Conservation (phyloP, 2,329 filamentous ascomycete genomes). For the Penicillium nordicum region DNA sequence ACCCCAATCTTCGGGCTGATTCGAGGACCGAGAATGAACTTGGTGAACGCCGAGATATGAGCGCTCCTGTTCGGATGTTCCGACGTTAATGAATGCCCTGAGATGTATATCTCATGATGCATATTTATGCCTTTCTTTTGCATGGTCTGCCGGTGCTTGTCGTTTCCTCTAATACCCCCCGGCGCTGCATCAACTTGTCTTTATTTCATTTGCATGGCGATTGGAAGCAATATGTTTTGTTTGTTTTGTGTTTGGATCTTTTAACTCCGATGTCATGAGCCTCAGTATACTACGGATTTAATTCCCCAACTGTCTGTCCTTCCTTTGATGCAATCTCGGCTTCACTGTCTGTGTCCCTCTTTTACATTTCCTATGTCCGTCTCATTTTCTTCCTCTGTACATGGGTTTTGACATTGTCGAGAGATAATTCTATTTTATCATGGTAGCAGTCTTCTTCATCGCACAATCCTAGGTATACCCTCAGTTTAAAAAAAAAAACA, state of each 20-base stretch:
- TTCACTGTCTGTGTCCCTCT: not conserved
- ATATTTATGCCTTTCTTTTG: conserved; percentile 12
- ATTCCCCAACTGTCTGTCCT: conserved; percentile 1
- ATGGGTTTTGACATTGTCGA: not conserved
- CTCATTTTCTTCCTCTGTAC: conserved; percentile 15
- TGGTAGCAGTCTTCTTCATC: not conserved
- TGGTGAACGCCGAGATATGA: conserved; percentile 36
- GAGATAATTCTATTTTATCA: not conserved
- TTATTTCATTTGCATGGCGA: conserved; percentile 14
- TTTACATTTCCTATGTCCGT: conserved; percentile 18
- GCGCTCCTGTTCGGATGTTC: conserved; percentile 37
- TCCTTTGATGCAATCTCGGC: conserved; percentile 3
- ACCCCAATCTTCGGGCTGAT: conserved; percentile 33
- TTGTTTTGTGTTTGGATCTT: conserved; percentile 4
- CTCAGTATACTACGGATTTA: conserved; percentile 4
- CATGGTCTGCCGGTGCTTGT: conserved; percentile 18
- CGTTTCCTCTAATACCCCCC: conserved; percentile 28
- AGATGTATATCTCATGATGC: not conserved
- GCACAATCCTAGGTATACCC: no score
- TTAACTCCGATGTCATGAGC: conserved; percentile 10
- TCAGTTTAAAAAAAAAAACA: no score
- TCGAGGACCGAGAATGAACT: conserved; percentile 27
- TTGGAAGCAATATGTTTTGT: conserved; percentile 7
- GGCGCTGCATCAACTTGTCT: conserved; percentile 20
- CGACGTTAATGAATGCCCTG: conserved; percentile 19